A percentile compares a stretch with the other conserved stretches of the same genome.
phyloP scores from a whole-genome alignment of 73 alveolate genomes.

The Tetrahymena malaccensis region DNA sequence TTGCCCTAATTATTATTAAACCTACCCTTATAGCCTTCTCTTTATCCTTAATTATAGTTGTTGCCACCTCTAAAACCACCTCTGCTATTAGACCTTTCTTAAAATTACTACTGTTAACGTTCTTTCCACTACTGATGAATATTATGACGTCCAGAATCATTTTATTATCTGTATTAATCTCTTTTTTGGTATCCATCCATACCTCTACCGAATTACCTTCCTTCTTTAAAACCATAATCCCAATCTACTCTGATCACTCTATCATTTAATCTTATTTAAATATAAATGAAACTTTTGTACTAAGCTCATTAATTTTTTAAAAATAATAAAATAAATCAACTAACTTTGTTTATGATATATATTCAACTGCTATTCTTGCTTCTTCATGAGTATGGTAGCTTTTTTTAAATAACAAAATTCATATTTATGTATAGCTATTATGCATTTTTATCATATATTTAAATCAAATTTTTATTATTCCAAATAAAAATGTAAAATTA shows the following conservation, averaged over 20 bases:
- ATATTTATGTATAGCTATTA: not conserved
- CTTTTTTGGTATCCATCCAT: slow-evolving; percentile 86
- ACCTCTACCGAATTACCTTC: slow-evolving; percentile 98
- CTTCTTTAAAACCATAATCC: slow-evolving; percentile 96
- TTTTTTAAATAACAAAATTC: not conserved
- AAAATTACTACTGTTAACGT: not conserved
- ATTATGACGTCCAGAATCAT: slow-evolving; percentile 42
- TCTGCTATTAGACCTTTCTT: not conserved
- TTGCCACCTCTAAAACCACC: not conserved
- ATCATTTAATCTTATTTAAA: slow-evolving; percentile 65
- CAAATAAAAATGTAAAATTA: slow-evolving; percentile 50
- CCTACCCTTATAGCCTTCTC: not conserved
- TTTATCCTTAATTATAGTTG: not conserved
- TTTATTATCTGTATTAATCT: slow-evolving; percentile 65
- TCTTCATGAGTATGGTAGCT: slow-evolving; percentile 47
- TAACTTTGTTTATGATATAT: not conserved
- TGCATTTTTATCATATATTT: not conserved
- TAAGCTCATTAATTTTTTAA: not conserved
- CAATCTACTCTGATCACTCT: slow-evolving; percentile 95
- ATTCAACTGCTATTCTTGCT: slow-evolving; percentile 58
- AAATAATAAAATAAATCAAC: not conserved
- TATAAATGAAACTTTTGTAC: not conserved
- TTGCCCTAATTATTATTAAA: not conserved
- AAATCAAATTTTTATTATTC: not conserved
- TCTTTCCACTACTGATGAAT: not conserved